Percentiles rank a stretch among this genome's conserved stretches.
These are phyloP conservation scores for Skeletonema menzelii DNA, from an alignment of 108 stramenopile genomes.

Conservation along the genomic window DNA sequence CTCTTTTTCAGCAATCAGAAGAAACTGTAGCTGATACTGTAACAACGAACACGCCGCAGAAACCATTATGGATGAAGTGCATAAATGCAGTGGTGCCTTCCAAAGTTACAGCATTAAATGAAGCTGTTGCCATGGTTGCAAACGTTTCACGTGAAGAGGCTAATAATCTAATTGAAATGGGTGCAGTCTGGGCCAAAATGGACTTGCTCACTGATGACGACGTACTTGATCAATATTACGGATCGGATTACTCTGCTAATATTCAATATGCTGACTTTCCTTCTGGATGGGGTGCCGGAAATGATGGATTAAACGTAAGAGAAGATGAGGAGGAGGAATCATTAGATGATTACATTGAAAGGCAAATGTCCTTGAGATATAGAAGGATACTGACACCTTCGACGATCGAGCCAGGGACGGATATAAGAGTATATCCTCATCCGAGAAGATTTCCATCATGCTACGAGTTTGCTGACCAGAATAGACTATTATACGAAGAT, in stretches of 20 bases:
- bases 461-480: constrained; percentile 55
- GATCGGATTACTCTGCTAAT: constrained; percentile 12
- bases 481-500: constrained; percentile 74
- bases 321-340: constrained; percentile 44
- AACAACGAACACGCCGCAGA: background rate
- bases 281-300: constrained; percentile 60
- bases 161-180: constrained; percentile 72
- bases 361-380: constrained; percentile 67
- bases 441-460: constrained; percentile 83
- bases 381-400: constrained; percentile 70
- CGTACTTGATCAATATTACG: constrained; percentile 67
- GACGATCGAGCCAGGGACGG: constrained; percentile 73
- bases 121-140: constrained; percentile 66
- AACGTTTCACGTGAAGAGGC: constrained; percentile 67
- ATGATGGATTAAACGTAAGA: constrained; percentile 7
- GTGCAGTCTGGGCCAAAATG: constrained; percentile 88
- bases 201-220: constrained; percentile 77
- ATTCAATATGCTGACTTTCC: constrained; percentile 43
- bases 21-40: too few species aligned
- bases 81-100: constrained; percentile 77
- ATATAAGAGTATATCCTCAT: constrained; percentile 79
- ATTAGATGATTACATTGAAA: constrained; percentile 70
- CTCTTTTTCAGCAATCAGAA: background rate
- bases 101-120: constrained; percentile 64
- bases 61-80: constrained; percentile 47